Base-by-base conservation (phyloP, 176 grass and related monocot species). In the Triticum urartu region DNA sequence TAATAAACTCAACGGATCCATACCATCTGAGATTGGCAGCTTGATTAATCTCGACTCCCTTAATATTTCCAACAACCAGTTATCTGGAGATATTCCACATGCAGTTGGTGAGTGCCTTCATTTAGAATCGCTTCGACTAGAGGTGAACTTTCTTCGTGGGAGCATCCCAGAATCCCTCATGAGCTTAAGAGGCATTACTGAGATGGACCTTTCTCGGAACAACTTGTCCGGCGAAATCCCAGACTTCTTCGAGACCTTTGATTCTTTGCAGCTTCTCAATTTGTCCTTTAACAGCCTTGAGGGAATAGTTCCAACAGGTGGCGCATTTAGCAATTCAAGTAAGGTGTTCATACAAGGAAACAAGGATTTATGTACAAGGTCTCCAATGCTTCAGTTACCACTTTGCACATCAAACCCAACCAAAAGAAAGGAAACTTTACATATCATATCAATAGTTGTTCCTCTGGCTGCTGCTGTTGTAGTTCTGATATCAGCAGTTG, bases 181-280 rank as follows among this genome's bases (percentile, higher is more conserved):
- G 52, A 78, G 34, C 20, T 66, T 79, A 79, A 33, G 47, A 17
- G 24, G 24, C 14, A 7, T 89, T 11, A 1, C 21, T 62, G 38
- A 43, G 22, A 40, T 89, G 42, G 72, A 89, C 24, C 70, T 89
- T 78, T 79, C 87, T 22, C 42, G 24, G 43, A 89, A 89, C 48
- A 7, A 38, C 9, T 79, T 89, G 81, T 79, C 81, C 14, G 87
- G 87, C 13, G 64, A 13, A 66, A 66, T 66, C 64, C 64, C 64
- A 66, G 25, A 13, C 25, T 66, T 66, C 30, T 66, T 66, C 5
- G 64, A 66, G 64, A 15, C 64, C 9, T 30, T 66, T 32, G 14
- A 4, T 4, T 66, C 64, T 32, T 30, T 66, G 64, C 64, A 66
- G 24, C 25, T 66, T 66, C 64, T 66, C 25, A 32, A 30, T 42